phyloP scores from a whole-genome alignment of 306 rosid species.

The Cucurbita moschata region DNA sequence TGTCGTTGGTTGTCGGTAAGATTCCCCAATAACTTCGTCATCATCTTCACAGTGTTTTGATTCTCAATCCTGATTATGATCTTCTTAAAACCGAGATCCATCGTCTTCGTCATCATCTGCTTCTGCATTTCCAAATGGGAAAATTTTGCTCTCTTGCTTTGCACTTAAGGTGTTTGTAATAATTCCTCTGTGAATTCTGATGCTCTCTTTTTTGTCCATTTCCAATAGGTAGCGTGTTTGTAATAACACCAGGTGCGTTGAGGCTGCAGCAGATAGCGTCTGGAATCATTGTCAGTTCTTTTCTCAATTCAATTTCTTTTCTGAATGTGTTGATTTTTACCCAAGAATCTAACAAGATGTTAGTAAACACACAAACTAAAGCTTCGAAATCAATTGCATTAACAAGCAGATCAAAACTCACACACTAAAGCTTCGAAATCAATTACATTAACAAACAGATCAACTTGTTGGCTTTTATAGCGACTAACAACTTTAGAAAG shows the following conservation, averaged over 20 bases:
- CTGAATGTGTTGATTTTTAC: neutral
- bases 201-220: neutral
- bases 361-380: too few species aligned
- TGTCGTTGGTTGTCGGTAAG: neutral
- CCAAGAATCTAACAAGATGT: neutral
- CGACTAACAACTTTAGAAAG: too few species aligned
- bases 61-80: neutral
- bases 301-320: neutral
- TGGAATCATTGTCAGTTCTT: constrained; percentile 58
- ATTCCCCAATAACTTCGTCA: neutral
- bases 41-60: neutral
- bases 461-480: too few species aligned
- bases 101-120: neutral
- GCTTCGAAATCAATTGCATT: too few species aligned
- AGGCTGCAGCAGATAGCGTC: constrained; percentile 29
- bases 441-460: too few species aligned
- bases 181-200: neutral
- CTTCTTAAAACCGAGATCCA: neutral
- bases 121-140: neutral
- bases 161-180: neutral
- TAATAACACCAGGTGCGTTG: constrained; percentile 38
- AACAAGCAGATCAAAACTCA: too few species aligned
- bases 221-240: constrained; percentile 27
- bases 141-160: neutral
- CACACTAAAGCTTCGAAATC: too few species aligned